These are phyloP conservation scores for Raphanus hybrid DNA, from an alignment of 441 rosid species.

Conservation along the genomic window DNA sequence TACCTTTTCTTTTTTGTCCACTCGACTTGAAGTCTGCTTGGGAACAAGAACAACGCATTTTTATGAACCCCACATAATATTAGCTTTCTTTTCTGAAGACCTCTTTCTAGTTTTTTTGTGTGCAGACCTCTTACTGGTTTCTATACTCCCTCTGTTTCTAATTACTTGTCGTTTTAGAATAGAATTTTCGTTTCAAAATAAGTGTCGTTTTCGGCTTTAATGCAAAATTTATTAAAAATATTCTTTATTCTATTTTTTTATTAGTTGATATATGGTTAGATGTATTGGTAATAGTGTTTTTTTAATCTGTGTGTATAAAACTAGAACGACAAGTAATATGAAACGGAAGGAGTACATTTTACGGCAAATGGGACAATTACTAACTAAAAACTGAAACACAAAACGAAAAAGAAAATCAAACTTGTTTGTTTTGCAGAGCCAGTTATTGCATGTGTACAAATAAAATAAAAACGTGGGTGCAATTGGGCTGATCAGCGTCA, in stretches of 20 bases:
- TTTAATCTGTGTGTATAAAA: too few relatives aligned
- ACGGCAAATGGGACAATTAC: too few relatives aligned
- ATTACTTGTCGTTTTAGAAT: too few relatives aligned
- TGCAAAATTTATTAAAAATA: too few relatives aligned
- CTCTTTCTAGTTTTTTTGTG: background rate
- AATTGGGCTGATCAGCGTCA: conserved; percentile 17
- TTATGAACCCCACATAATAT: conserved; percentile 8
- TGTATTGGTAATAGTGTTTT: too few relatives aligned
- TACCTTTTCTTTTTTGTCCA: background rate
- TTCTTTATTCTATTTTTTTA: too few relatives aligned
- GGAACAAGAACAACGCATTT: conserved; percentile 22
- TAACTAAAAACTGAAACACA: background rate
- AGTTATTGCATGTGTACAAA: background rate
- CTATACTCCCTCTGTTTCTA: too few relatives aligned
- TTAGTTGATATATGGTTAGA: too few relatives aligned
- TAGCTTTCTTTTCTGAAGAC: conserved; percentile 1
- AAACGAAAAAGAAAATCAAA: background rate
- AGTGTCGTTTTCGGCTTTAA: too few relatives aligned
- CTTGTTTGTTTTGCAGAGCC: background rate
- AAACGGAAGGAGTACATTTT: too few relatives aligned
- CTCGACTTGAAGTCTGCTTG: conserved; percentile 10
- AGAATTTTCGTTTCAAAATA: too few relatives aligned
- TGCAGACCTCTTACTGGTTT: background rate
- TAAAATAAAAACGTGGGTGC: background rate
- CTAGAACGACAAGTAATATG: too few relatives aligned